phyloP scores from a whole-genome alignment of 73 alveolate species.

The Paramecium sonneborni region DNA sequence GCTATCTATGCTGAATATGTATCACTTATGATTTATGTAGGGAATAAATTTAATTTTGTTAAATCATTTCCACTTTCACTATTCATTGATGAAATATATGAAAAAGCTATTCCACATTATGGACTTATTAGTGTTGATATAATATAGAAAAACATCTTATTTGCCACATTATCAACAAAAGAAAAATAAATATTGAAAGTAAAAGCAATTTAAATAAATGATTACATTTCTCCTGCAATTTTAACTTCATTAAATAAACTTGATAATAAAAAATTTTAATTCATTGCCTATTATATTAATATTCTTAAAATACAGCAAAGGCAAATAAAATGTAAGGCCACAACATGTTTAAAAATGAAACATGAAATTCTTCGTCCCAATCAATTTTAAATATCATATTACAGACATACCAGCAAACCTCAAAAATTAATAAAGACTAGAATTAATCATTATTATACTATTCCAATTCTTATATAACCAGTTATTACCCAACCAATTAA shows the following conservation, averaged over 20 bases:
- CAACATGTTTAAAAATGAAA: neutral
- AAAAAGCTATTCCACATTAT: conserved; percentile 52
- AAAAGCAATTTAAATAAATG: conserved; percentile 15
- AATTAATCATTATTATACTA: neutral
- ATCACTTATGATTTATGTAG: conserved; percentile 9
- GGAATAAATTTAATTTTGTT: conserved; percentile 11
- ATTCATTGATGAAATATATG: conserved; percentile 54
- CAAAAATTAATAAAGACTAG: conserved; percentile 2
- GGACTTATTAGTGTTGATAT: neutral
- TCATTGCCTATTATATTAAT: conserved; percentile 25
- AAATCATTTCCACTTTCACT: neutral
- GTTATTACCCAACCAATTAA: conserved; percentile 31
- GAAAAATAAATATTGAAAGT: conserved; percentile 34
- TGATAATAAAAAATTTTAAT: conserved; percentile 40
- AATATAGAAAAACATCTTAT: neutral
- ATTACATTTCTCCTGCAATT: conserved; percentile 58
- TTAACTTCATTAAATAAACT: conserved; percentile 51
- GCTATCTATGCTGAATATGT: conserved; percentile 22
- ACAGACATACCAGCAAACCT: neutral
- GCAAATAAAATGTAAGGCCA: conserved; percentile 54
- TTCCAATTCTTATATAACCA: conserved; percentile 30
- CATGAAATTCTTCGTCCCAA: conserved; percentile 29
- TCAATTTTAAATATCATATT: neutral
- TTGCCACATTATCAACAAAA: neutral
- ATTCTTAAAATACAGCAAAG: neutral